Evolutionary conservation across 345 rosid species (phyloP).

Genomic region (Salix udensis): DNA sequence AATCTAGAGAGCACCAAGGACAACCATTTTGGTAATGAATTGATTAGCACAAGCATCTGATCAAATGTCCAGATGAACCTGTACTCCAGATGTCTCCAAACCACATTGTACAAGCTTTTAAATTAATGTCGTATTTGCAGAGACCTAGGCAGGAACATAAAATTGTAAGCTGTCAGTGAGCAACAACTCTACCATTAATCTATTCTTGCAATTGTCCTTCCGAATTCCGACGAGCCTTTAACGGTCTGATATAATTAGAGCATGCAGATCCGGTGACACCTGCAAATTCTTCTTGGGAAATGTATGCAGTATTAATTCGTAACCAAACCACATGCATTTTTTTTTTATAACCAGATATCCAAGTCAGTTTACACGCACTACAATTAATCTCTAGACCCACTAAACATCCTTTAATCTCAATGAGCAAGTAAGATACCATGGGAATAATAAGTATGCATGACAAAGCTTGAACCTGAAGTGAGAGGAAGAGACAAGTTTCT

Average conservation of each 20-base stretch:
- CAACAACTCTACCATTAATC: neutral
- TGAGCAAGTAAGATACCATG: no score
- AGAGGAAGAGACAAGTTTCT: no score
- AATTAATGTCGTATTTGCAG: neutral
- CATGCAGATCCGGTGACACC: neutral
- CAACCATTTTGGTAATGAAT: neutral
- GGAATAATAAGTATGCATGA: no score
- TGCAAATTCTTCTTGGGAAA: neutral
- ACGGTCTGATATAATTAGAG: neutral
- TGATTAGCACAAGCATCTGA: neutral
- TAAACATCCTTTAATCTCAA: no score
- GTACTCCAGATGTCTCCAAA: neutral
- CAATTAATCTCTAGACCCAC: no score
- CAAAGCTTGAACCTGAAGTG: no score
- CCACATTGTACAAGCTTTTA: no score
- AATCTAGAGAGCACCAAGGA: neutral
- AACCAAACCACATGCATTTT: no score
- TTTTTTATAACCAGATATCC: no score
- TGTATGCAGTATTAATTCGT: no score
- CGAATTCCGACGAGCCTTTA: neutral
- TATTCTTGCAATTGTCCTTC: neutral
- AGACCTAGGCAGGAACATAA: neutral
- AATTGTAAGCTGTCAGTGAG: neutral
- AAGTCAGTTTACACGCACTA: no score
- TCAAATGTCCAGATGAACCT: neutral